A percentile compares a stretch with the other conserved stretches of the same genome.
Evolutionary conservation across 352 stramenopile species (phyloP).

Genomic region (Thalassiosira mediterranea): DNA sequence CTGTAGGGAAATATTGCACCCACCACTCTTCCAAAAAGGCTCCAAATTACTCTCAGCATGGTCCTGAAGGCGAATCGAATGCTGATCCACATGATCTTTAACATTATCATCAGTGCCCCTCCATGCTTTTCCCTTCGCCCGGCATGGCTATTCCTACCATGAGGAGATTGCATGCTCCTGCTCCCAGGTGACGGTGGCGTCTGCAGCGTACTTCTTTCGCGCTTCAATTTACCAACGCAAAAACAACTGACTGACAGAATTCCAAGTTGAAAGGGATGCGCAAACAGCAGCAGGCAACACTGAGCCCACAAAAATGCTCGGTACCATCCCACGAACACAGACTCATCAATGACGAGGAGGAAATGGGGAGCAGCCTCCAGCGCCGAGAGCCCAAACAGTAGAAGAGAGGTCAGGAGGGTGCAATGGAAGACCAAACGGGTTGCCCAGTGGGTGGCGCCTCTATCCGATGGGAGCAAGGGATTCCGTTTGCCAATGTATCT

Average conservation of each 20-base stretch:
- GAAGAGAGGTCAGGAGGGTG: neutral
- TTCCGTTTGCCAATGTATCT: conserved; percentile 18
- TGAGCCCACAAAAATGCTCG: conserved; percentile 1
- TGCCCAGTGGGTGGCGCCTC: neutral
- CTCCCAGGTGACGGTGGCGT: neutral
- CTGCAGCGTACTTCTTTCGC: neutral
- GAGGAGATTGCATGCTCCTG: neutral
- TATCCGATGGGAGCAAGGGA: neutral
- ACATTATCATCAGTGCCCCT: conserved; percentile 4
- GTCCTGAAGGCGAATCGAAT: conserved; percentile 16
- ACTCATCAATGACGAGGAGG: neutral
- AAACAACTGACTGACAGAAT: neutral
- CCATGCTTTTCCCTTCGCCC: neutral
- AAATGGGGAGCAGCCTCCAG: conserved; percentile 1
- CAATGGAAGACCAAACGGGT: neutral
- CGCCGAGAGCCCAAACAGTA: neutral
- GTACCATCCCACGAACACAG: neutral
- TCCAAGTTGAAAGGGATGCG: conserved; percentile 6
- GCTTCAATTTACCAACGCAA: neutral
- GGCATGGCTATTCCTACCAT: neutral
- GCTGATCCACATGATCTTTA: conserved; percentile 13
- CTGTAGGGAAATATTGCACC: conserved; percentile 13
- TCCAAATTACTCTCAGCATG: conserved; percentile 25
- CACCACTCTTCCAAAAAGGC: conserved; percentile 7
- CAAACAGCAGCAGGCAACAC: conserved; percentile 1